A percentile compares a stretch with the other conserved stretches of the same genome.
Evolutionary conservation across 495 filamentous ascomycete species (phyloP).

Genomic region (Aspergillus kassunensis): DNA sequence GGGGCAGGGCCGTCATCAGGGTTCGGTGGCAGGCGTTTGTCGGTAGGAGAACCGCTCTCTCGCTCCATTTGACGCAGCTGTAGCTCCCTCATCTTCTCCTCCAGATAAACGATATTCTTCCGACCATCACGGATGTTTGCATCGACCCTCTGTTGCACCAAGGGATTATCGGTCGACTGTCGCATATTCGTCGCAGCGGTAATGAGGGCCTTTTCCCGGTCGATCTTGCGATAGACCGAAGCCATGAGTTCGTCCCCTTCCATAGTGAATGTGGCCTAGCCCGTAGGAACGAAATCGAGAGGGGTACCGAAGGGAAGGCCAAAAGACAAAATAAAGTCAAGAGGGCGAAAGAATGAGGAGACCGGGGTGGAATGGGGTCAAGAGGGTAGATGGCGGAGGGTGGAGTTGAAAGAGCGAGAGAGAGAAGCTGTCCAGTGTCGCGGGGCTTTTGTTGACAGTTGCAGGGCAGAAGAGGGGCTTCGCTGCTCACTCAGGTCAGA

Average conservation of each 20-base stretch:
- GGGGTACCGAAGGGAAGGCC: background rate
- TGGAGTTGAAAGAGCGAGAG: slow-evolving; percentile 8
- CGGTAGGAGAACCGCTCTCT: slow-evolving; percentile 44
- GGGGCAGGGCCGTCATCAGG: slow-evolving; percentile 43
- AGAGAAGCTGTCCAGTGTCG: slow-evolving; percentile 23
- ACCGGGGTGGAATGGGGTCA: slow-evolving; percentile 5
- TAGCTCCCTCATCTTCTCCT: slow-evolving; percentile 82
- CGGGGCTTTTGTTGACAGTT: slow-evolving; percentile 43
- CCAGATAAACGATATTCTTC: slow-evolving; percentile 89
- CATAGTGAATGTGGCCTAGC: slow-evolving; percentile 31
- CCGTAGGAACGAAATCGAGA: slow-evolving; percentile 5
- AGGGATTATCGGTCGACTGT: slow-evolving; percentile 87
- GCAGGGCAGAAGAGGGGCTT: slow-evolving; percentile 25
- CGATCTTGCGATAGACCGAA: slow-evolving; percentile 94
- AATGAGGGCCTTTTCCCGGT: slow-evolving; percentile 94
- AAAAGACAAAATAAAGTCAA: background rate
- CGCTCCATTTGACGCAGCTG: slow-evolving; percentile 69
- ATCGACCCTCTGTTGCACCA: slow-evolving; percentile 83
- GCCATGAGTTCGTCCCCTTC: slow-evolving; percentile 71
- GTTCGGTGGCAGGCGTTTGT: slow-evolving; percentile 31
- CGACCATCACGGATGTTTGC: slow-evolving; percentile 89
- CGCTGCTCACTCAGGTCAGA: background rate
- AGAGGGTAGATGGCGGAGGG: slow-evolving; percentile 4
- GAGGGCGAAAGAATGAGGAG: slow-evolving; percentile 4
- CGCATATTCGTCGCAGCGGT: slow-evolving; percentile 91